Evolutionary conservation across 352 stramenopile species (phyloP).

Genomic region (Elongisporangium undulatum): DNA sequence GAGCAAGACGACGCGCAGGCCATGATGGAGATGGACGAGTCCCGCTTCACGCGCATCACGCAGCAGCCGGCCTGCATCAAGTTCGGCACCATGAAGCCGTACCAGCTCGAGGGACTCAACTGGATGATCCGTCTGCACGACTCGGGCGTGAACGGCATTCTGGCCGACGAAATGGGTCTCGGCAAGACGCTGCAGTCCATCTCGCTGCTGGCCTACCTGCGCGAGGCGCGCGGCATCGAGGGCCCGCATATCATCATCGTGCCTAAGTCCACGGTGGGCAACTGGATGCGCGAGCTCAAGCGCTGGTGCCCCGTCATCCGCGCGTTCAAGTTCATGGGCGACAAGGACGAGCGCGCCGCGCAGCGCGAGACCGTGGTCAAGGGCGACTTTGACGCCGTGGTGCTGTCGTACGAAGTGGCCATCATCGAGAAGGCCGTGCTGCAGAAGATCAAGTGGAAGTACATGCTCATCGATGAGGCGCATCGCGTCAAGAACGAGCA

Average conservation of each 20-base stretch:
- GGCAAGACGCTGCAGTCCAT: constrained; percentile 98
- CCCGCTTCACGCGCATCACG: constrained; percentile 74
- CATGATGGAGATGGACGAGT: constrained; percentile 74
- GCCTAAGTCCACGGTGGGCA: constrained; percentile 97
- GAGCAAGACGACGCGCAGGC: constrained; percentile 70
- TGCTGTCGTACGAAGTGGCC: constrained; percentile 91
- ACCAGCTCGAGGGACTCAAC: constrained; percentile 86
- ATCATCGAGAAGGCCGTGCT: constrained; percentile 94
- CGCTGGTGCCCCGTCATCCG: constrained; percentile 94
- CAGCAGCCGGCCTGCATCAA: constrained; percentile 81
- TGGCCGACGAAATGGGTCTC: constrained; percentile 89
- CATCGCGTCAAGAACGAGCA: constrained; percentile 98
- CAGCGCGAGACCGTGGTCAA: constrained; percentile 84
- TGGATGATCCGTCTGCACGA: constrained; percentile 94
- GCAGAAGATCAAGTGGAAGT: constrained; percentile 95
- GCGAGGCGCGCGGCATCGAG: constrained; percentile 91
- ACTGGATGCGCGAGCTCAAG: constrained; percentile 99
- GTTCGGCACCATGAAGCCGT: constrained; percentile 87
- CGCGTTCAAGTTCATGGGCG: constrained; percentile 96
- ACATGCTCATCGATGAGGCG: constrained; percentile 98
- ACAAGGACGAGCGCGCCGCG: constrained; percentile 91
- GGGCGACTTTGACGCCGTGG: constrained; percentile 90
- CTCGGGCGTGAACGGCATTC: constrained; percentile 79
- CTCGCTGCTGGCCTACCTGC: constrained; percentile 94
- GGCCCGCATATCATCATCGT: constrained; percentile 98